Percentiles rank a stretch among this genome's conserved stretches.
These are phyloP conservation scores for Nakazawaea populi DNA, from an alignment of 805 yeast species.

Conservation along the genomic window DNA sequence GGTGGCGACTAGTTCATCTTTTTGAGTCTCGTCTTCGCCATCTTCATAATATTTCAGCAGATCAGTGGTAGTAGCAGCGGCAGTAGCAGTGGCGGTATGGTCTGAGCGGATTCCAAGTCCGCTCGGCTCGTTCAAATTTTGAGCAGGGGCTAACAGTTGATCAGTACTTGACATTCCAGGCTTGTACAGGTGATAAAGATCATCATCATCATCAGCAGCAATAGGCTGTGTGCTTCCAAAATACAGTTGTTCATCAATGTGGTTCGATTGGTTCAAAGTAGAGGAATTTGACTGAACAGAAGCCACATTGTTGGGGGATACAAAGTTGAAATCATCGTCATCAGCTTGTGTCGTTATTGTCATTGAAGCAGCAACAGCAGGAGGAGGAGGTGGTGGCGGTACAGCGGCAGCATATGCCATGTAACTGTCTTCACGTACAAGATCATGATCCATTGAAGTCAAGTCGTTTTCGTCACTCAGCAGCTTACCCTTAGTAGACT, in stretches of 20 bases:
- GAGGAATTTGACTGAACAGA: background rate
- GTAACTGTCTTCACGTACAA: background rate
- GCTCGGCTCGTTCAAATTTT: too few species aligned
- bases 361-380: background rate
- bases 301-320: background rate
- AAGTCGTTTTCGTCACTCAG: background rate
- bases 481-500: background rate
- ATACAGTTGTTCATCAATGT: too few species aligned
- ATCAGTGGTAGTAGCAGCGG: too few species aligned
- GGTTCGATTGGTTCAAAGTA: background rate
- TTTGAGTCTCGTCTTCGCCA: background rate
- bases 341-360: background rate
- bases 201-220: slow-evolving; percentile 1
- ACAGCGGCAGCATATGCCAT: slow-evolving; percentile 1
- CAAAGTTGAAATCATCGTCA: slow-evolving; percentile 3
- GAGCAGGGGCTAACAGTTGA: too few species aligned
- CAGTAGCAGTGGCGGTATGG: too few species aligned
- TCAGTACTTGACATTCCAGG: background rate
- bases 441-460: slow-evolving; percentile 8
- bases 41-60: background rate
- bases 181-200: slow-evolving; percentile 2
- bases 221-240: too few species aligned
- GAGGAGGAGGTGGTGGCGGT: slow-evolving; percentile 7
- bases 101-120: too few species aligned
- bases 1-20: too few species aligned